These are phyloP conservation scores for Stenocarpella maydis DNA, from an alignment of 2,329 filamentous ascomycete genomes.

Conservation along the genomic window DNA sequence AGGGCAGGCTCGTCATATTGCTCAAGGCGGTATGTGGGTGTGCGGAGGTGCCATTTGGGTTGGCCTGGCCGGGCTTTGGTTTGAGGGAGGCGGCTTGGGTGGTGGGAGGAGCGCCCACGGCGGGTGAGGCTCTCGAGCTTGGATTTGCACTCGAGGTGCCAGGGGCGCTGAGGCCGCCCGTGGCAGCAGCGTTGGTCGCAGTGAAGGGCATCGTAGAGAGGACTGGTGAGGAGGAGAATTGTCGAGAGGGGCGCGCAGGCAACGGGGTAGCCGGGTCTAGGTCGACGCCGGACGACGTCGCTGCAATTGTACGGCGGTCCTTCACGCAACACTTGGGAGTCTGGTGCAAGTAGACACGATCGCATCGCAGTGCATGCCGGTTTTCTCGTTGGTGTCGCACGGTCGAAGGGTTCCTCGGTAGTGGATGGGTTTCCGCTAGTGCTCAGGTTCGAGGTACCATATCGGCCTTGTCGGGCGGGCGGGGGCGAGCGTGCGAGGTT, in stretches of 20 bases:
- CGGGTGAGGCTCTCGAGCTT: constrained; percentile 62
- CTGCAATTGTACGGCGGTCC: constrained; percentile 27
- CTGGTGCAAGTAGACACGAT: constrained; percentile 33
- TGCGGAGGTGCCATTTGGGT: constrained; percentile 57
- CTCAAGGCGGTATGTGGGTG: constrained; percentile 63
- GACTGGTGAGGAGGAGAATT: neutral
- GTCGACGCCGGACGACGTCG: constrained; percentile 18
- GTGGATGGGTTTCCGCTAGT: neutral
- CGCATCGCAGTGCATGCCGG: constrained; percentile 36
- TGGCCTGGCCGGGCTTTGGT: constrained; percentile 59
- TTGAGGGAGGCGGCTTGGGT: constrained; percentile 50
- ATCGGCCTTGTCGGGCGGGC: neutral
- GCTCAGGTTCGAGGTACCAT: neutral
- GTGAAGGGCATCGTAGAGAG: constrained; percentile 50
- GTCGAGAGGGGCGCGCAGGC: constrained; percentile 12
- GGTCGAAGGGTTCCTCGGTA: neutral
- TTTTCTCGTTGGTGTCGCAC: neutral
- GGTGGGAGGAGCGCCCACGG: constrained; percentile 45
- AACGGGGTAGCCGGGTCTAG: constrained; percentile 17
- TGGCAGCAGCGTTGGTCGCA: constrained; percentile 49
- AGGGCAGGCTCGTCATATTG: constrained; percentile 65
- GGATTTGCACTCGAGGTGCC: constrained; percentile 53
- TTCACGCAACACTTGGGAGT: constrained; percentile 34
- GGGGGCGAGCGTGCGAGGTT: neutral
- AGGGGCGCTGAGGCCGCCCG: constrained; percentile 41